These are phyloP conservation scores for Candida sanyaensis DNA, from an alignment of 1,139 yeast genomes.

Conservation along the genomic window DNA sequence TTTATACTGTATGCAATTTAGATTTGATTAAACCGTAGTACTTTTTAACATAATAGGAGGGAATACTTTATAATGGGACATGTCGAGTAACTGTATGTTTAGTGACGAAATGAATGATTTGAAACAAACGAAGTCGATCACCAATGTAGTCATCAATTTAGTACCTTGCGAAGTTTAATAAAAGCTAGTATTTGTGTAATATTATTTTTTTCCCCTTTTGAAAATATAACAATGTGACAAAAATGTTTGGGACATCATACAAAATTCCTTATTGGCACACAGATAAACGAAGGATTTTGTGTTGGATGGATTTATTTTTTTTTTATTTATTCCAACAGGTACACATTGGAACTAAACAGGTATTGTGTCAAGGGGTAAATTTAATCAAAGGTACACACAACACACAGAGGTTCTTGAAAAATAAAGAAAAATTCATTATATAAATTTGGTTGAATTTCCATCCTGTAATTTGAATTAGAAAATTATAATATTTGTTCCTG, in stretches of 20 bases:
- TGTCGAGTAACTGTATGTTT: too few species aligned
- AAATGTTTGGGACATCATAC: neutral
- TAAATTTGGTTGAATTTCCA: neutral
- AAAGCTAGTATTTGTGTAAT: neutral
- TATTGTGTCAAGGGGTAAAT: slow-evolving; percentile 1
- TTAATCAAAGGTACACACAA: neutral
- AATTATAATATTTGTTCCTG: too few species aligned
- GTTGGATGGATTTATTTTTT: too few species aligned
- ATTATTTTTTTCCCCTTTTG: neutral
- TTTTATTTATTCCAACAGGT: neutral
- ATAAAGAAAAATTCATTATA: neutral
- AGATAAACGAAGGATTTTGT: neutral
- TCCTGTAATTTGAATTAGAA: too few species aligned
- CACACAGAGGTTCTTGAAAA: neutral
- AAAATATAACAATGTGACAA: slow-evolving; percentile 2
- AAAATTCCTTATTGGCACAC: neutral
- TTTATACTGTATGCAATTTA: too few species aligned
- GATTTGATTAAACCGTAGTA: too few species aligned
- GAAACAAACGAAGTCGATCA: neutral
- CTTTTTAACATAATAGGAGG: too few species aligned
- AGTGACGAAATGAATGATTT: too few species aligned
- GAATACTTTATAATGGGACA: too few species aligned
- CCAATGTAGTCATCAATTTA: neutral
- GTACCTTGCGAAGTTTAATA: slow-evolving; percentile 1
- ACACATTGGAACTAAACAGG: too few species aligned